These are phyloP conservation scores for Maudiozyma humilis DNA, from an alignment of 1,139 yeast genomes.

Conservation along the genomic window DNA sequence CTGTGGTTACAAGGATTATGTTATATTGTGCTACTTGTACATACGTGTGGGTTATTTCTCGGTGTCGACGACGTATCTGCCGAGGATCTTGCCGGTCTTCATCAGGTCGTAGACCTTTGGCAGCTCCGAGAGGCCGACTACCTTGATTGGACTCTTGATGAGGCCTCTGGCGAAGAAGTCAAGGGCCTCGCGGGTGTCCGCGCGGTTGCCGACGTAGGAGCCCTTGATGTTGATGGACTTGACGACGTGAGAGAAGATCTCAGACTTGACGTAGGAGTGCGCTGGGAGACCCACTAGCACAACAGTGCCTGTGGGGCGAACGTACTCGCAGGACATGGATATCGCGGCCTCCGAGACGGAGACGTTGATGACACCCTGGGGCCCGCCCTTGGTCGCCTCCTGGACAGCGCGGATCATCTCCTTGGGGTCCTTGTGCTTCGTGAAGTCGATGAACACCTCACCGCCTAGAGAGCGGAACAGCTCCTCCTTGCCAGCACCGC, in stretches of 20 bases:
- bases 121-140: constrained; percentile 60
- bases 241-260: constrained; percentile 58
- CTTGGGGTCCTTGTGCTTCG: constrained; percentile 35
- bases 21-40: no score
- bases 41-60: constrained; percentile 34
- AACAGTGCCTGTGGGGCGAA: constrained; percentile 61
- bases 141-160: constrained; percentile 60
- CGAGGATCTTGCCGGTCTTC: constrained; percentile 65
- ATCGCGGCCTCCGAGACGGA: constrained; percentile 65
- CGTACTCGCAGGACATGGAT: constrained; percentile 53
- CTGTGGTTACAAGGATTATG: background rate
- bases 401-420: constrained; percentile 50
- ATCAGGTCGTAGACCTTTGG: constrained; percentile 55
- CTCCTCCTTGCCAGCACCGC: constrained; percentile 59
- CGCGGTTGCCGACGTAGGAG: constrained; percentile 75
- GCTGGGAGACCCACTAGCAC: constrained; percentile 73
- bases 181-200: constrained; percentile 67
- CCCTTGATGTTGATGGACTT: constrained; percentile 59
- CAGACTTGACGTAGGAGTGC: constrained; percentile 54
- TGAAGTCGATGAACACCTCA: constrained; percentile 60
- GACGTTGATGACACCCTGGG: constrained; percentile 68
- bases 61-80: constrained; percentile 72
- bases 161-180: constrained; percentile 66
- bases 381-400: constrained; percentile 59
- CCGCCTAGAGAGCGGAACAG: constrained; percentile 55